Percentiles rank a stretch among this genome's conserved stretches.
phyloP scores from a whole-genome alignment of 306 rosid species.

The Biancaea sappan region DNA sequence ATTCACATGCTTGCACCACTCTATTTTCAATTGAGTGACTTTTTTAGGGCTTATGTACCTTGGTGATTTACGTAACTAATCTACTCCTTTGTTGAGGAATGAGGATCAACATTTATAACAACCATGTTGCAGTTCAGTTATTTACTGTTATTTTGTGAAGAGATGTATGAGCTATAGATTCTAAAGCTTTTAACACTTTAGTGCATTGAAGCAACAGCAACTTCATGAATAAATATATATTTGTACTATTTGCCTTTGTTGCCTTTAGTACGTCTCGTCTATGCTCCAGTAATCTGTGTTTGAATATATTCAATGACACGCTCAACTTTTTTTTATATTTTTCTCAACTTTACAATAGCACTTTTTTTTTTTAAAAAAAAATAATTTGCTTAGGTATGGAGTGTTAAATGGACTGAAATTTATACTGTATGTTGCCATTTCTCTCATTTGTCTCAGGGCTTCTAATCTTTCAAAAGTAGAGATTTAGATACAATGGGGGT shows the following conservation, averaged over 20 bases:
- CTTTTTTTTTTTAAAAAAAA: not conserved
- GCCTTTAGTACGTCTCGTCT: not conserved
- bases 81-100: not conserved
- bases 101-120: not conserved
- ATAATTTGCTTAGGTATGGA: not conserved
- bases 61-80: not conserved
- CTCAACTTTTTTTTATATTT: too few relatives aligned
- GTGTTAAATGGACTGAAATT: not conserved
- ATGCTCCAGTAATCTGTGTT: not conserved
- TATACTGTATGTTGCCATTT: not conserved
- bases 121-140: not conserved
- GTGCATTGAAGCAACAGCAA: not conserved
- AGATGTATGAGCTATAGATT: slow-evolving; percentile 7
- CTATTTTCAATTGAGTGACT: not conserved
- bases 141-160: not conserved
- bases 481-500: slow-evolving; percentile 44
- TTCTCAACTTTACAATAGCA: too few relatives aligned
- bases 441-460: slow-evolving; percentile 36
- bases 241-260: not conserved
- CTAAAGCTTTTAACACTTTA: not conserved
- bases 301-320: not conserved
- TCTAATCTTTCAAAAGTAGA: slow-evolving; percentile 18
- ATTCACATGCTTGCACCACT: not conserved
- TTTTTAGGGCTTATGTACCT: not conserved
- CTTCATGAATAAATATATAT: not conserved